A percentile compares a stretch with the other conserved stretches of the same genome.
Conservation (phyloP, 345 rosid species). For the Excoecaria agallocha region DNA sequence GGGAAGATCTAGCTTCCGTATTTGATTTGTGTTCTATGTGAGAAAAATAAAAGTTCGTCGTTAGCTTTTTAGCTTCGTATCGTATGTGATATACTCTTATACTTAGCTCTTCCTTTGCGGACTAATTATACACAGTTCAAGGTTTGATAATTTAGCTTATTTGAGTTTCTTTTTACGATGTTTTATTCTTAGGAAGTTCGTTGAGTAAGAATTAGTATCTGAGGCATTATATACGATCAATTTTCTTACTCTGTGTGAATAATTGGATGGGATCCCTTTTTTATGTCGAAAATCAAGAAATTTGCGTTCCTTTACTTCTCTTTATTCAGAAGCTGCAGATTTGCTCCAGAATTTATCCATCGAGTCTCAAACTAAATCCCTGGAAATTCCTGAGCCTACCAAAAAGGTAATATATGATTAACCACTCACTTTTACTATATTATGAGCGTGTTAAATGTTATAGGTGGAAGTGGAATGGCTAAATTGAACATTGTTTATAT, state of each 20-base stretch:
- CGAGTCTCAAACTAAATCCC: constrained; percentile 59
- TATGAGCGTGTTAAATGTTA: background rate
- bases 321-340: constrained; percentile 63
- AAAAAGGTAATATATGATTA: constrained; percentile 48
- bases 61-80: background rate
- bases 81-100: background rate
- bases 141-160: background rate
- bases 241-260: background rate
- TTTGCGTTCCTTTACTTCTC: constrained; percentile 48
- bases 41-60: background rate
- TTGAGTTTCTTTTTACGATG: background rate
- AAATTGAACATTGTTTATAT: background rate
- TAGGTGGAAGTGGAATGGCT: background rate
- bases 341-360: constrained; percentile 72
- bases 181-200: background rate
- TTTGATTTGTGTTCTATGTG: background rate
- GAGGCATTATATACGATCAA: background rate
- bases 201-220: background rate
- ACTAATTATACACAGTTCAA: background rate
- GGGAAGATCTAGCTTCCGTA: background rate
- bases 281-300: background rate
- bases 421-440: background rate
- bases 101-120: background rate
- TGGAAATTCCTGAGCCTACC: constrained; percentile 68
- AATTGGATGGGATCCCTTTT: background rate